Percentiles rank a stretch among this genome's conserved stretches.
Conservation (phyloP, 2,329 filamentous ascomycete genomes). For the Thermothelomyces thermophilus region DNA sequence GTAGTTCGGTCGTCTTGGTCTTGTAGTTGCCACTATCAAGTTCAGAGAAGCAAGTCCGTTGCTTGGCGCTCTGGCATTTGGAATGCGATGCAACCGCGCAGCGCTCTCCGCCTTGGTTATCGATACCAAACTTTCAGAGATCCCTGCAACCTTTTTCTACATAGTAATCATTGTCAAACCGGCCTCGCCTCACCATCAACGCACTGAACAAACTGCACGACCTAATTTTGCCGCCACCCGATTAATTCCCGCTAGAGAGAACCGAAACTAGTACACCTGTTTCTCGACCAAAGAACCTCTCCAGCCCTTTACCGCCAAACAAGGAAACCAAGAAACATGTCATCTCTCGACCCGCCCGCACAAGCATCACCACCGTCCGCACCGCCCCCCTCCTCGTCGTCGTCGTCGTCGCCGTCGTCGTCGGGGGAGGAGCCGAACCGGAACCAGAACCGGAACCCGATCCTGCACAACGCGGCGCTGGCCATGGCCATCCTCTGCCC, state of each 20-base stretch:
- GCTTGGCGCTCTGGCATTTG: not conserved
- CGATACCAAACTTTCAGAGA: not conserved
- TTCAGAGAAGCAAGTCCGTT: no score
- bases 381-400: slow-evolving; percentile 30
- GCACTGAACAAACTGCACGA: not conserved
- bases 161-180: not conserved
- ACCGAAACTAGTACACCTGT: no score
- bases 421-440: no score
- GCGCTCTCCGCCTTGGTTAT: not conserved
- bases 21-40: no score
- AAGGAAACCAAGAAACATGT: not conserved
- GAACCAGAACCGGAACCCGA: slow-evolving; percentile 27
- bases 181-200: no score
- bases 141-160: slow-evolving; percentile 3
- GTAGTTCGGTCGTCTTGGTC: no score
- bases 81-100: not conserved
- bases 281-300: not conserved
- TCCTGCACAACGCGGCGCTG: slow-evolving; percentile 43
- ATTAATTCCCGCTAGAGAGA: no score
- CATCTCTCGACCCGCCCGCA: not conserved
- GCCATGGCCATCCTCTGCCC: slow-evolving; percentile 42
- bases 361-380: slow-evolving; percentile 5
- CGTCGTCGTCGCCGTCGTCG: no score
- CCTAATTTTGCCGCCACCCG: no score
- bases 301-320: not conserved